phyloP scores from a whole-genome alignment of 1,284 basidiomycete genomes.

The Moesziomyces parantarcticus region DNA sequence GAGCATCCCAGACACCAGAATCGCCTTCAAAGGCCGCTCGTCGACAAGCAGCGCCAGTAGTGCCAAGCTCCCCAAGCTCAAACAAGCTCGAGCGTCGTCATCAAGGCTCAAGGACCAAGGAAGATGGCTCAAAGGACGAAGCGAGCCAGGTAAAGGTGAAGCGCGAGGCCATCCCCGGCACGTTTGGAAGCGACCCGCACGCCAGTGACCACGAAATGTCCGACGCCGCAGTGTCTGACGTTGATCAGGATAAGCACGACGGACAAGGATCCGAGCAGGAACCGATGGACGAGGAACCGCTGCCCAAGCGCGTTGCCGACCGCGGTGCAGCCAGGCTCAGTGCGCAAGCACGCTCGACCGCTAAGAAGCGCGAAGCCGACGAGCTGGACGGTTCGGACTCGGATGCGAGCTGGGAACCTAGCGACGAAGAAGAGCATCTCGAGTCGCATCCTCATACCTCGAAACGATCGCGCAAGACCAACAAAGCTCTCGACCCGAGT shows the following conservation, averaged over 20 bases:
- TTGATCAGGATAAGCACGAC: conserved; percentile 22
- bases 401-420: conserved; percentile 15
- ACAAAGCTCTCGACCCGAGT: conserved; percentile 20
- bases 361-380: conserved; percentile 44
- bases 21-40: neutral
- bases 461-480: conserved; percentile 22
- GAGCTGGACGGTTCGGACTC: conserved; percentile 25
- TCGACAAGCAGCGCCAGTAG: neutral
- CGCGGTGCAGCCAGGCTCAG: neutral
- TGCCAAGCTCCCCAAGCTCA: conserved; percentile 2
- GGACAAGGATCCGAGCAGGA: neutral
- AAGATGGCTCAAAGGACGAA: neutral
- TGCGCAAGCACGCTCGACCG: conserved; percentile 20
- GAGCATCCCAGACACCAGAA: conserved; percentile 2
- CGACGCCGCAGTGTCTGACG: conserved; percentile 10
- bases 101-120: conserved; percentile 14
- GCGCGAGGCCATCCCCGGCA: conserved; percentile 17
- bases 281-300: neutral
- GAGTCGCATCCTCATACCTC: conserved; percentile 18
- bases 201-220: conserved; percentile 30
- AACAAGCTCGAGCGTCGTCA: conserved; percentile 19
- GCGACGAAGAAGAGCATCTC: conserved; percentile 15
- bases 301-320: neutral
- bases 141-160: conserved; percentile 7
- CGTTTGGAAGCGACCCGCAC: conserved; percentile 6